phyloP scores from a whole-genome alignment of 2,329 filamentous ascomycete genomes.

The Stenocarpella maydis region DNA sequence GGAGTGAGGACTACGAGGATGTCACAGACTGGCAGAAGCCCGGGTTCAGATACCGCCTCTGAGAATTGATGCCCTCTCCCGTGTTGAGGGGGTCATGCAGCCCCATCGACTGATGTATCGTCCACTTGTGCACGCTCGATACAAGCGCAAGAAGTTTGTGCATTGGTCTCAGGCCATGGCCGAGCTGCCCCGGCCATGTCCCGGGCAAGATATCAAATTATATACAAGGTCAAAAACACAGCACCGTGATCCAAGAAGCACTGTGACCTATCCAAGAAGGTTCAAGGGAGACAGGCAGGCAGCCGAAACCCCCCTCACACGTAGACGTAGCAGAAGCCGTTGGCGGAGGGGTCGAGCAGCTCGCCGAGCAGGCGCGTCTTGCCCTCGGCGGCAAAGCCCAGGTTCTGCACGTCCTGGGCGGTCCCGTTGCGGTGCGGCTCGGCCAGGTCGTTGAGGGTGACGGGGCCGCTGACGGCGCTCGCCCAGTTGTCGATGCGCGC shows the following conservation, averaged over 20 bases:
- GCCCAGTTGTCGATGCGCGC: slow-evolving; percentile 35
- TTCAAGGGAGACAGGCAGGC: too few species aligned
- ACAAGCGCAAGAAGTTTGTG: not conserved
- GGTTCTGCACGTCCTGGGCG: slow-evolving; percentile 12
- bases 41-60: slow-evolving; percentile 67
- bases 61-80: not conserved
- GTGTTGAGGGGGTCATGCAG: too few species aligned
- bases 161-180: not conserved
- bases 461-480: slow-evolving; percentile 35
- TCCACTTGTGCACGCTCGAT: not conserved
- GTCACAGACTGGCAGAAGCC: slow-evolving; percentile 66
- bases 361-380: slow-evolving; percentile 24
- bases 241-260: not conserved
- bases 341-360: slow-evolving; percentile 30
- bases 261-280: not conserved
- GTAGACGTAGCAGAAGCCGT: slow-evolving; percentile 36
- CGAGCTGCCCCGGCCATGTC: too few species aligned
- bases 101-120: too few species aligned
- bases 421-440: slow-evolving; percentile 30
- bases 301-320: slow-evolving; percentile 1
- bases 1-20: slow-evolving; percentile 61
- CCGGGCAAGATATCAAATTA: not conserved
- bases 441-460: slow-evolving; percentile 40
- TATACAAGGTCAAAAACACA: not conserved
- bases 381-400: slow-evolving; percentile 30